Base-by-base conservation (phyloP, 2,329 filamentous ascomycete genomes). In the Aschersonia sp. region DNA sequence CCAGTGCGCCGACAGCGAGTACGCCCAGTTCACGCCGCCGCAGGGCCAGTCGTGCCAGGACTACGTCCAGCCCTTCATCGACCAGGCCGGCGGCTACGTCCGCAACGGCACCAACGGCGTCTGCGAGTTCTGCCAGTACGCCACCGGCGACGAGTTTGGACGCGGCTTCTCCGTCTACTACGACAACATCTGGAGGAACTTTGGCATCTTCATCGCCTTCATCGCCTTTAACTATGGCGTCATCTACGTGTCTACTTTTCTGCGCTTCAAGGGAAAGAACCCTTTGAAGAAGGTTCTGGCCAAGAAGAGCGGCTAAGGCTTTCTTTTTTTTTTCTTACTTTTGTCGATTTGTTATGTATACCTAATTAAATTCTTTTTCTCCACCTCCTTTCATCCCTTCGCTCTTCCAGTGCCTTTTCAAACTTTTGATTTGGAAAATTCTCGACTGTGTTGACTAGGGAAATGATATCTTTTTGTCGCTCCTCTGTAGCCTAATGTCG, bases 51-150 rank as follows among this genome's bases (percentile, higher is more conserved):
- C 70, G 2, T 87, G 83, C 56, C 61, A 76, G 10, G 61, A 72
- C 5, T 87, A 86, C 54, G 71, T 73, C 0, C 64, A 66, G 2
- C 51, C 65, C 0, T 84, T 73, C 56, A 72, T 76, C 1, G 48
- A 62, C 22, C 60, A 73, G 46, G 65, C 70, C 0, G 78, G 79
- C 0, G 81, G 82, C 0, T 83, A 83, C 50, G 73, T 86, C 0
- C 62, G 67, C 50, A 70, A 72, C 1, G 72, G 69, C n/a, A 61
- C 64, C 0, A 65, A 73, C 47, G 79, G 74, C 0, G 56, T 74
- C 35, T 86, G 83, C 58, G 73, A 77, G 29, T 82, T 76, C 57
- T 87, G 83, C 53, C 75, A 79, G 50, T 81, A 75, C 50, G 66
- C 68, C 1, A 72, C 62, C 2, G 82, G 81, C 0, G 77, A 82